Conservation (phyloP, 805 yeast genomes). For the Yarrowia sp. region DNA sequence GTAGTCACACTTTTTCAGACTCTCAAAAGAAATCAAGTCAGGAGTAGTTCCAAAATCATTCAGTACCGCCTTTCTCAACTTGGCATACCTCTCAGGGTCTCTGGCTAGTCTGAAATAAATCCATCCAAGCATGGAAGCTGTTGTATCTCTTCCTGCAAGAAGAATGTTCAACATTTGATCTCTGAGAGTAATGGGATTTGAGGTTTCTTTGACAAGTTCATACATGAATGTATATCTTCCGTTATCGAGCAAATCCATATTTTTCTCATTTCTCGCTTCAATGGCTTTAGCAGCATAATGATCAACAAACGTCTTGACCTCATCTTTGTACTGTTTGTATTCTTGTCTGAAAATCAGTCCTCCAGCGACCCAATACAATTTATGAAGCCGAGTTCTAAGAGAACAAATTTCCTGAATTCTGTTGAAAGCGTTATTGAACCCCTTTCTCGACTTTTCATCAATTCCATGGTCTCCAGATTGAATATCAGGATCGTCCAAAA, state of each 20-base stretch:
- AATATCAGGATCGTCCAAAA: slow-evolving; percentile 28
- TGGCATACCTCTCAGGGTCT: slow-evolving; percentile 37
- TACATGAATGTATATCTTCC: slow-evolving; percentile 48
- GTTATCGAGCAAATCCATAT: slow-evolving; percentile 30
- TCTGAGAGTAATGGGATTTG: slow-evolving; percentile 48
- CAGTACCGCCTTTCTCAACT: slow-evolving; percentile 43
- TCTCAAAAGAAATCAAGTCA: slow-evolving; percentile 43
- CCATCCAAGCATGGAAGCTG: slow-evolving; percentile 50
- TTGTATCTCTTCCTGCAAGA: slow-evolving; percentile 56
- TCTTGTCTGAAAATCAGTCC: slow-evolving; percentile 27
- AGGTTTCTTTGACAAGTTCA: slow-evolving; percentile 50
- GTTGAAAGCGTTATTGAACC: slow-evolving; percentile 31
- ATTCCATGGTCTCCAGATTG: slow-evolving; percentile 27
- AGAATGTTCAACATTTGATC: slow-evolving; percentile 53
- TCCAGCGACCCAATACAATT: slow-evolving; percentile 30
- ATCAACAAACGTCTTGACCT: slow-evolving; percentile 42
- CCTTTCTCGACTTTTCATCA: slow-evolving; percentile 26
- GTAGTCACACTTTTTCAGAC: slow-evolving; percentile 49
- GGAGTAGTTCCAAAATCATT: slow-evolving; percentile 40
- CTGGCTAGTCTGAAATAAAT: slow-evolving; percentile 47
- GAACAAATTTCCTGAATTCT: slow-evolving; percentile 30
- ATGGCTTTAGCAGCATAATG: slow-evolving; percentile 45
- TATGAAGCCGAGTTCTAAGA: slow-evolving; percentile 30
- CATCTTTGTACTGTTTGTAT: slow-evolving; percentile 39
- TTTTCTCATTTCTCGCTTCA: slow-evolving; percentile 23